Evolutionary conservation across 2,329 filamentous ascomycete genomes (phyloP).

Genomic region (Aspergillus proliferans): DNA sequence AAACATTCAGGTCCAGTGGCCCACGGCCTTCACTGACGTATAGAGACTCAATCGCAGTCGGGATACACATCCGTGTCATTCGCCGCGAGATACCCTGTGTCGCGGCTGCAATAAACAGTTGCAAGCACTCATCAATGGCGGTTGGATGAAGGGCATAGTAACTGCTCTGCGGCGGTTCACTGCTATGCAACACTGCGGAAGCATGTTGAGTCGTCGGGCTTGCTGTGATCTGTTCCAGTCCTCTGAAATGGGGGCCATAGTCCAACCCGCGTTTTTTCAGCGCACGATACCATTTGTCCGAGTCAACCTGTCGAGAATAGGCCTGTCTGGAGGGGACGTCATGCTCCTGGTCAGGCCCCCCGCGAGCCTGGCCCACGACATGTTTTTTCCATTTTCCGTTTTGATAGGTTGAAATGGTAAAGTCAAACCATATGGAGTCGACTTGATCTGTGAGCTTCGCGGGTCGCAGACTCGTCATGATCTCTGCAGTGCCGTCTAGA

Average conservation of each 20-base stretch:
- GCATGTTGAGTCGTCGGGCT: neutral
- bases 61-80: slow-evolving; percentile 13
- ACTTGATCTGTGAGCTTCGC: neutral
- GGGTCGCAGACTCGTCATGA: neutral
- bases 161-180: slow-evolving; percentile 2
- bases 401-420: neutral
- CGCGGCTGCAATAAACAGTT: slow-evolving; percentile 15
- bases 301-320: neutral
- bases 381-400: neutral
- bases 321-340: neutral
- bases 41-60: slow-evolving; percentile 15
- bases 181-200: slow-evolving; percentile 1
- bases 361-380: neutral
- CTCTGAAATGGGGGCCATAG: neutral
- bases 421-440: neutral
- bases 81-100: slow-evolving; percentile 11
- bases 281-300: neutral
- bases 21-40: slow-evolving; percentile 6
- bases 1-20: slow-evolving; percentile 3
- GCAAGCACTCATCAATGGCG: slow-evolving; percentile 15
- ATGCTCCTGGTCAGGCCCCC: neutral
- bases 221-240: neutral
- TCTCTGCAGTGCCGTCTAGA: slow-evolving; percentile 2
- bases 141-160: slow-evolving; percentile 17
- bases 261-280: neutral